Base-by-base conservation (phyloP, 257 asterid species). In the Petunia secreta region DNA sequence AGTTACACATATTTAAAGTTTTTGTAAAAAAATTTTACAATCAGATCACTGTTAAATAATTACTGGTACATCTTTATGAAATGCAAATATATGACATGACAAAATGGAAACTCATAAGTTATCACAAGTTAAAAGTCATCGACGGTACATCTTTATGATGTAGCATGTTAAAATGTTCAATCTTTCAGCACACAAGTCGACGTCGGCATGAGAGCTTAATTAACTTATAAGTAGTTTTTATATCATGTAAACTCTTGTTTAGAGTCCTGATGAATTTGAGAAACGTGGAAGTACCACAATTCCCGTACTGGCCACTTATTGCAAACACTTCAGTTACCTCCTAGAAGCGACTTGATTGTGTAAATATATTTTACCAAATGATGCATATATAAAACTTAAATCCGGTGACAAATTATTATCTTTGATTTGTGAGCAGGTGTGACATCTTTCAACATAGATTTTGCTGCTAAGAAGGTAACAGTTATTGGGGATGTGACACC, bases 401-500 rank as follows among this genome's bases (percentile, higher is more conserved):
- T 53, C 15, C 53, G 2, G 3, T n/a, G 75, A n/a, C 8, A 0
- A 41, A 15, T 41, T 2, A 53, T 41, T 15, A n/a, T 7, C n/a
- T 55, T 4, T 43, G 38, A 75, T 55, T 79, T 38, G 14, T 68
- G n/a, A 68, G 36, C 83, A 80, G 83, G 83, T 36, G 83, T 80
- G 80, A 80, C 37, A 10, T 80, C 75, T 25, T 80, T 73, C 73
- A 80, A 66, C 77, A 74, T 80, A 60, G 83, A 80, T 46, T 73
- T 74, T 53, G 71, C 52, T 77, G 57, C 80, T 0, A 60, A 80
- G 58, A 80, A 80, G 63, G 80, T 80, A 8, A 80, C 75, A 4
- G 83, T 80, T 40, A 58, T 77, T 1, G 83, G 83, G 25, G 83
- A 80, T 39, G 83, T 80, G 83, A 80, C 80, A 55, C 83, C 83